Evolutionary conservation across 495 filamentous ascomycete species (phyloP).

Genomic region (Hypomontagnella monticulosa): DNA sequence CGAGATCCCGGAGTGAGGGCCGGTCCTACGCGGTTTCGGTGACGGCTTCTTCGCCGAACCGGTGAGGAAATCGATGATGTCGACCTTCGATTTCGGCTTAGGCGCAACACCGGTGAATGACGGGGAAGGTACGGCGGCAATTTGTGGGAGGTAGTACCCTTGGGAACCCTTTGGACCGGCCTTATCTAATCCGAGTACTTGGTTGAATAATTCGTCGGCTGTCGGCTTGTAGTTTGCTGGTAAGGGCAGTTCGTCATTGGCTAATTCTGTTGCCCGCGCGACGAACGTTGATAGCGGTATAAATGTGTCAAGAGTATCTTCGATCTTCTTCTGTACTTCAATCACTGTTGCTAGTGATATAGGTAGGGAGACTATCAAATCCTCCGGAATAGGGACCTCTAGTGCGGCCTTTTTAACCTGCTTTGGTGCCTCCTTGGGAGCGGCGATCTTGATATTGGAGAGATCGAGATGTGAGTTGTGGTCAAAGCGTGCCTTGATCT

Average conservation of each 20-base stretch:
- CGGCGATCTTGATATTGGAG: slow-evolving; percentile 87
- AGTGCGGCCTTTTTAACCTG: slow-evolving; percentile 55
- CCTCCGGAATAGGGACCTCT: slow-evolving; percentile 54
- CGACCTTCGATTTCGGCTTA: slow-evolving; percentile 55
- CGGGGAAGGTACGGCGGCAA: slow-evolving; percentile 66
- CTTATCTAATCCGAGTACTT: slow-evolving; percentile 78
- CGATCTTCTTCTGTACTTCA: slow-evolving; percentile 80
- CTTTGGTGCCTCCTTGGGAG: slow-evolving; percentile 64
- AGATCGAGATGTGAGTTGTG: slow-evolving; percentile 88
- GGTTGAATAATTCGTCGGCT: slow-evolving; percentile 85
- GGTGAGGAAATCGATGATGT: slow-evolving; percentile 83
- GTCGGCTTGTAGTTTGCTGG: slow-evolving; percentile 68
- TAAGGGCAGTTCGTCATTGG: slow-evolving; percentile 84
- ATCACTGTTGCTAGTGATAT: slow-evolving; percentile 81
- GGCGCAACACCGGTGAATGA: slow-evolving; percentile 41
- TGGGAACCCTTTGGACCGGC: slow-evolving; percentile 53
- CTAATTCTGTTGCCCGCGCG: slow-evolving; percentile 79
- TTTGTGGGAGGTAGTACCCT: slow-evolving; percentile 75
- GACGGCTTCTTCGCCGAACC: slow-evolving; percentile 52
- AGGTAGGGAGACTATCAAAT: slow-evolving; percentile 69
- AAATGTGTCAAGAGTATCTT: slow-evolving; percentile 76
- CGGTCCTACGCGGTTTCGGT: slow-evolving; percentile 42
- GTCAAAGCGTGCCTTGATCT: slow-evolving; percentile 71
- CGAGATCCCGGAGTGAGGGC: slow-evolving; percentile 50
- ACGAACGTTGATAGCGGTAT: slow-evolving; percentile 90